Evolutionary conservation across 345 rosid species (phyloP).

Genomic region (Anacardium occidentale): DNA sequence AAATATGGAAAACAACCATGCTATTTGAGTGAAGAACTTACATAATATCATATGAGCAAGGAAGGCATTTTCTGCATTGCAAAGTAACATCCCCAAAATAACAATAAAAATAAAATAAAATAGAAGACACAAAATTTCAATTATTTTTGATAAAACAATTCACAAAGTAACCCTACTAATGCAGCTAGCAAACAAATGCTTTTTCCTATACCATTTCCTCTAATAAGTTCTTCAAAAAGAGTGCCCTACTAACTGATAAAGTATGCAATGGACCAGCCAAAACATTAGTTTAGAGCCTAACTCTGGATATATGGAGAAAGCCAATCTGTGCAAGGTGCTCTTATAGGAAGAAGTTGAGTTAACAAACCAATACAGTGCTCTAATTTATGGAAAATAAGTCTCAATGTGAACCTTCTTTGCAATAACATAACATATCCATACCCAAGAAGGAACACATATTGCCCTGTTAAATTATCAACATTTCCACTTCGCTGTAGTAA

Average conservation of each 20-base stretch:
- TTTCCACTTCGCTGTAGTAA: constrained; percentile 90
- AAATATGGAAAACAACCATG: neutral
- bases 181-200: neutral
- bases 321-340: neutral
- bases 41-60: neutral
- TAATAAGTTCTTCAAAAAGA: neutral
- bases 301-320: neutral
- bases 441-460: constrained; percentile 95
- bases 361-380: neutral
- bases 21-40: neutral
- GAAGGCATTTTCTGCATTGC: neutral
- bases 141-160: neutral
- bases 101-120: neutral
- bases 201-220: neutral
- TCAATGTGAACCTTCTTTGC: neutral
- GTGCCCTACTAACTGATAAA: neutral
- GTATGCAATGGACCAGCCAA: neutral
- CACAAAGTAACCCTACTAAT: neutral
- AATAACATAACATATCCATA: constrained; percentile 31
- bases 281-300: constrained; percentile 2
- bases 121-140: neutral
- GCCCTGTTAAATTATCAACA: constrained; percentile 94
- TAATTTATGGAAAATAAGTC: neutral
- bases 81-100: constrained; percentile 1
- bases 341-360: neutral